These are phyloP conservation scores for Sphaerulina vaccinii DNA, from an alignment of 2,329 filamentous ascomycete species.

Conservation along the genomic window DNA sequence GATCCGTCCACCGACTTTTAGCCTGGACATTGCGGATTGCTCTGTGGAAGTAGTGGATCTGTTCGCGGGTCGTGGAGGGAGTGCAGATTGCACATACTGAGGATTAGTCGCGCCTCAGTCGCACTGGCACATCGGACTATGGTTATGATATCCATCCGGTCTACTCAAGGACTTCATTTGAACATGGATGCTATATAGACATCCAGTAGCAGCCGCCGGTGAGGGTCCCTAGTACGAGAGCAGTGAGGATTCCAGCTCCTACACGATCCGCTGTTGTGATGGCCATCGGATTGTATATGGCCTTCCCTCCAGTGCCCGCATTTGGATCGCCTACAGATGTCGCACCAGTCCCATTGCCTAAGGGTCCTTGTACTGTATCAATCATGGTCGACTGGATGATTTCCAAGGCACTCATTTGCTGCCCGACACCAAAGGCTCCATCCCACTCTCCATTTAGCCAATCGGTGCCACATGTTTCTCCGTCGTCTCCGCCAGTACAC, in stretches of 20 bases:
- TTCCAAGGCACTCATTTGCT: slow-evolving; percentile 59
- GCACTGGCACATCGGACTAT: no score
- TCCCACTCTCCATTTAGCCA: slow-evolving; percentile 47
- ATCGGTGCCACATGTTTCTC: slow-evolving; percentile 46
- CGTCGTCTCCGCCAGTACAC: slow-evolving; percentile 48
- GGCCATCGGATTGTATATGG: slow-evolving; percentile 25
- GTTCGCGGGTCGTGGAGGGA: no score
- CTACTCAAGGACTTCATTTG: not conserved
- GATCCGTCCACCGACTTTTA: slow-evolving; percentile 5
- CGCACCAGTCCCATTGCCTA: slow-evolving; percentile 54
- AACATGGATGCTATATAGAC: slow-evolving; percentile 10
- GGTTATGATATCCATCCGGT: no score
- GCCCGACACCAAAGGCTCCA: slow-evolving; percentile 52
- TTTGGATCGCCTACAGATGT: slow-evolving; percentile 21
- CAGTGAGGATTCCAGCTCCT: slow-evolving; percentile 24
- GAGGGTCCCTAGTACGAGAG: slow-evolving; percentile 21
- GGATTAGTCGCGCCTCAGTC: no score
- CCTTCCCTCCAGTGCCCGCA: slow-evolving; percentile 23
- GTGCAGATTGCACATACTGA: no score
- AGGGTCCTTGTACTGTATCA: slow-evolving; percentile 38
- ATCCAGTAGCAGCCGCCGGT: slow-evolving; percentile 26
- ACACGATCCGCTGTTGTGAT: slow-evolving; percentile 27
- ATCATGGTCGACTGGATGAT: slow-evolving; percentile 49
- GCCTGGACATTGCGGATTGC: not conserved
- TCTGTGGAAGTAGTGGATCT: not conserved